A percentile compares a stretch with the other conserved stretches of the same genome.
Evolutionary conservation across 2,329 filamentous ascomycete genomes (phyloP).

Genomic region (Paracoccidioides brasiliensis): DNA sequence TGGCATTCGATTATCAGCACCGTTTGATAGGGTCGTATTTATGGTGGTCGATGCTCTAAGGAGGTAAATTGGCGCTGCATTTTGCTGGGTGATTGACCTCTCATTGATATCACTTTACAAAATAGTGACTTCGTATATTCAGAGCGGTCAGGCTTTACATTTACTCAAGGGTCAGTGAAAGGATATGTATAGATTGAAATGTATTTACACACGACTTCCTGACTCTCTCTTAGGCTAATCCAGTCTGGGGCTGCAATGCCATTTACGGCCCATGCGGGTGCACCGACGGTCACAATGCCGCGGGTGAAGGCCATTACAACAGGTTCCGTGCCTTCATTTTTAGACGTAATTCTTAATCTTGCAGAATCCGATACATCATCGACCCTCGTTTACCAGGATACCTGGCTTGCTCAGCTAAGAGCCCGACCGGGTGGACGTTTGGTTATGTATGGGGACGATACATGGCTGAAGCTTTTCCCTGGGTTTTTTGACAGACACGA

Average conservation of each 20-base stretch:
- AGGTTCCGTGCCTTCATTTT: slow-evolving; percentile 92
- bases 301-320: slow-evolving; percentile 95
- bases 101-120: background rate
- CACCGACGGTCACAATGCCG: slow-evolving; percentile 96
- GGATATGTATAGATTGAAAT: slow-evolving; percentile 1
- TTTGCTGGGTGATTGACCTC: background rate
- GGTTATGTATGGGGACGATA: slow-evolving; percentile 94
- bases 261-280: slow-evolving; percentile 91
- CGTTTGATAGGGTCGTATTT: slow-evolving; percentile 83
- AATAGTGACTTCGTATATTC: slow-evolving; percentile 84
- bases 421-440: slow-evolving; percentile 57
- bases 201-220: slow-evolving; percentile 3
- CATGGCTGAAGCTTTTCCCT: slow-evolving; percentile 94
- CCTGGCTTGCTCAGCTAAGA: slow-evolving; percentile 89
- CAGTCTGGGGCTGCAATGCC: slow-evolving; percentile 70
- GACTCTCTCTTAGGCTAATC: slow-evolving; percentile 52
- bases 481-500: slow-evolving; percentile 74
- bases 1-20: slow-evolving; percentile 46
- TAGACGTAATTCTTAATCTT: slow-evolving; percentile 93
- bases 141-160: slow-evolving; percentile 65
- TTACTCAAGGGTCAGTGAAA: slow-evolving; percentile 61
- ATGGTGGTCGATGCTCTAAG: slow-evolving; percentile 96
- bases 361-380: slow-evolving; percentile 88
- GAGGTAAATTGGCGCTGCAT: slow-evolving; percentile 44
- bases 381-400: slow-evolving; percentile 76